phyloP scores from a whole-genome alignment of 805 yeast genomes.

The Candida maesae region DNA sequence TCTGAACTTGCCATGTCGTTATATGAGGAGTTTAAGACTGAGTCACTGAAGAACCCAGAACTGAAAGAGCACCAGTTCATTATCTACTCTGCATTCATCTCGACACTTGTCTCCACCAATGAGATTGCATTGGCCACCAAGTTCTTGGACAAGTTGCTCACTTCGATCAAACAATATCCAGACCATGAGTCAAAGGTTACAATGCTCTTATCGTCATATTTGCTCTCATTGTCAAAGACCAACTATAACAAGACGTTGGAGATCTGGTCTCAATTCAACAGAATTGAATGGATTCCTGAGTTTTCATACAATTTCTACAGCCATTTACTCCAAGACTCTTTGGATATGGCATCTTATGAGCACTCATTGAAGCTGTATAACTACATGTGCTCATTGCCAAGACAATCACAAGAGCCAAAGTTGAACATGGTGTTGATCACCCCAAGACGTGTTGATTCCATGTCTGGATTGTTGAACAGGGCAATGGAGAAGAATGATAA shows the following conservation, averaged over 20 bases:
- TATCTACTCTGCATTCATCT: conserved; percentile 49
- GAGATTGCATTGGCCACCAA: conserved; percentile 49
- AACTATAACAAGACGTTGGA: conserved; percentile 33
- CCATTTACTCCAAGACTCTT: conserved; percentile 31
- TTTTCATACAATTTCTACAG: conserved; percentile 37
- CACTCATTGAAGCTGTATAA: conserved; percentile 33
- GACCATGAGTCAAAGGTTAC: conserved; percentile 35
- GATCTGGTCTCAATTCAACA: conserved; percentile 34
- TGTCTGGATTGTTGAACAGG: conserved; percentile 16
- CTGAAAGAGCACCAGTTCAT: conserved; percentile 38
- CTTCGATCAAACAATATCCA: conserved; percentile 37
- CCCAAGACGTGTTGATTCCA: conserved; percentile 17
- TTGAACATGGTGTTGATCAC: conserved; percentile 14
- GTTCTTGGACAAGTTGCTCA: conserved; percentile 51
- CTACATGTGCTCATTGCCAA: conserved; percentile 34
- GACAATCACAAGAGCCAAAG: conserved; percentile 10
- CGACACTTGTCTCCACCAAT: conserved; percentile 48
- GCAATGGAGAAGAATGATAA: conserved; percentile 23
- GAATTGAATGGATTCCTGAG: conserved; percentile 38
- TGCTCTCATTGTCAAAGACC: conserved; percentile 35
- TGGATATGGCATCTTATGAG: conserved; percentile 26
- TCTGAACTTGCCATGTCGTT: conserved; percentile 34
- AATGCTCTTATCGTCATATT: conserved; percentile 40
- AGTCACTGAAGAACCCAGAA: conserved; percentile 9
- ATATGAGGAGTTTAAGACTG: conserved; percentile 36